phyloP scores from a whole-genome alignment of 73 alveolate genomes.

The Paramecium primaurelia region DNA sequence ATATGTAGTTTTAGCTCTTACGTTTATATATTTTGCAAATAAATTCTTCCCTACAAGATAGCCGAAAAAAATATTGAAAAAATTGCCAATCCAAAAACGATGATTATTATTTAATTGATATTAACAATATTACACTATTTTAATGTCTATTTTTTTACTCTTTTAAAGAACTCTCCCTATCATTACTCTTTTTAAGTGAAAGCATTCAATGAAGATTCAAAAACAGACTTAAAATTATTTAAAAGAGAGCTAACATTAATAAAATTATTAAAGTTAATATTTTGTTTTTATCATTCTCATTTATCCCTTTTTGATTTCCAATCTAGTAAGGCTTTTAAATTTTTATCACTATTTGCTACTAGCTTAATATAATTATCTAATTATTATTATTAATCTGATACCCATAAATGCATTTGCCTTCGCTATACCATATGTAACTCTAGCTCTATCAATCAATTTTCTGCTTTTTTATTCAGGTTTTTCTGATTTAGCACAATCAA shows the following conservation, averaged over 20 bases:
- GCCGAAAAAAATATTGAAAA: constrained; percentile 16
- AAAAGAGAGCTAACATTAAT: background rate
- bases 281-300: background rate
- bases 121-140: background rate
- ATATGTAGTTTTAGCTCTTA: background rate
- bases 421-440: constrained; percentile 59
- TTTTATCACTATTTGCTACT: constrained; percentile 51
- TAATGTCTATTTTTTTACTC: background rate
- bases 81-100: constrained; percentile 7
- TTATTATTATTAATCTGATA: background rate
- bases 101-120: background rate
- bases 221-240: background rate
- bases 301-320: constrained; percentile 60
- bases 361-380: constrained; percentile 53
- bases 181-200: background rate
- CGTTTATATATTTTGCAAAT: background rate
- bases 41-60: background rate
- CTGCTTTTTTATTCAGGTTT: constrained; percentile 53
- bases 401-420: constrained; percentile 62
- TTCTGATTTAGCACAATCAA: constrained; percentile 62
- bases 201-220: background rate
- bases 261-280: background rate
- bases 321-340: constrained; percentile 38
- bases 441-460: constrained; percentile 56
- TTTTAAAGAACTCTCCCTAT: background rate